Evolutionary conservation across 1,284 basidiomycete genomes (phyloP), one percentile per base, ranked within the genome.

Genomic region (Pholiota adiposa): DNA sequence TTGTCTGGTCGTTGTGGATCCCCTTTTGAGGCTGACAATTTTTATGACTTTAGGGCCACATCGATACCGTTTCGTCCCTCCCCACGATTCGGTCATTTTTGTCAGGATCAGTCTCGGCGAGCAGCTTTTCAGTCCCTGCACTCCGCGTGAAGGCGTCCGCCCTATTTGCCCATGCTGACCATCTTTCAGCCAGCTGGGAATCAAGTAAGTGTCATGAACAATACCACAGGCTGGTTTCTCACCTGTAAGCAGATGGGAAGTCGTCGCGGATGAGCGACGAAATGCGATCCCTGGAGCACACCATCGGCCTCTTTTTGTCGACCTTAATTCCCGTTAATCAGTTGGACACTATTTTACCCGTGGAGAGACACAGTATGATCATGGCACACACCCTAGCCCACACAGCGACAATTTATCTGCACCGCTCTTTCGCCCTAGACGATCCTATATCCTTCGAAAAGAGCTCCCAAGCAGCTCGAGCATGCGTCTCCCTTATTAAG

Each of bases 71-170:
- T 44, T 73, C 75, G 53, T 78, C 83, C 50, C 81, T 83, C 58
- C 83, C 85, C 41, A 88, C 87, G 9, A 80, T 85, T 56, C 80
- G 79, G 58, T 75, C 82, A 43, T 90, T 90, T 73, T 79, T 90
- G 57, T 78, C 84, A 58, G 86, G 82, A 36, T 82, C 83, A 56
- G 74, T 83, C 36, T 78, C 83, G 5, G 75, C 77, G 36, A 80
- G 78, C 52, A 83, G 86, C 19, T 90, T 87, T 70, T 86, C 88
- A 5, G 79, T 80, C 36, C 74, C 78, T 29, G 86, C 89, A 5
- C 72, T 90, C 60, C 85, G 88, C 63, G 86, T 82, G 49, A 92
- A 92, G 73, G 88, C 88, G 9, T 86, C 90, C n/a, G 82, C 88
- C 14, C 78, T 93, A 21, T 88, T 88, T 67, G 82, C 89, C 58